These are phyloP conservation scores for Desmodesmus armatus DNA, from an alignment of 139 green algal species.

Conservation along the genomic window DNA sequence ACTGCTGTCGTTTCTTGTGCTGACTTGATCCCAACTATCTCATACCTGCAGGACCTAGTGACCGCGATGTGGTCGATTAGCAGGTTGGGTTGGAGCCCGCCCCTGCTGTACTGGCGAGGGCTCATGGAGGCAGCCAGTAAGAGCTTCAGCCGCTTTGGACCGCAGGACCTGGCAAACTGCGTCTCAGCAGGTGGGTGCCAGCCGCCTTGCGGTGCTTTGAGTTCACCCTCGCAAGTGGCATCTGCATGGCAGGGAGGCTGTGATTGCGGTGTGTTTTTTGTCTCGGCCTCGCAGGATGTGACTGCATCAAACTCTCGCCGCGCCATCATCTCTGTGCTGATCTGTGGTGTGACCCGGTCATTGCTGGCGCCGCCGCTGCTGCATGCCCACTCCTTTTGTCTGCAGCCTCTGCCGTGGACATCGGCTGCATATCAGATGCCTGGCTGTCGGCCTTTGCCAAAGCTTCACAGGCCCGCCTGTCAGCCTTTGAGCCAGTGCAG, in stretches of 20 bases:
- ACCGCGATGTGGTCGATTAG: conserved; percentile 38
- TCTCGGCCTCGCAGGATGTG: not conserved
- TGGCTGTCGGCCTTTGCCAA: conserved; percentile 14
- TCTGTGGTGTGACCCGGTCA: not conserved
- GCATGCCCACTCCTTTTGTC: not conserved
- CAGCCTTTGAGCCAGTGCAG: conserved; percentile 3
- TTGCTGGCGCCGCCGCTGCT: not conserved
- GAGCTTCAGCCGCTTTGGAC: conserved; percentile 1
- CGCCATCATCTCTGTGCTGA: not conserved
- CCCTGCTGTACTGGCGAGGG: conserved; percentile 35
- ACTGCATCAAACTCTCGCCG: not conserved
- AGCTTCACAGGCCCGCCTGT: conserved; percentile 11
- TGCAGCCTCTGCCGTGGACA: conserved; percentile 28
- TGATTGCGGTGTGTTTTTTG: not conserved
- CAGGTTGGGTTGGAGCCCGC: conserved; percentile 36
- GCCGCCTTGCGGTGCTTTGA: not conserved
- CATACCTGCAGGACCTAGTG: conserved; percentile 15
- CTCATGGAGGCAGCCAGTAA: conserved; percentile 20
- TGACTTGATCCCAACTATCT: not conserved
- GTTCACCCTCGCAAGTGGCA: not conserved
- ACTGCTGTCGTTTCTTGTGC: not conserved
- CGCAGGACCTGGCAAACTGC: conserved; percentile 32
- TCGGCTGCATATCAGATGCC: not conserved
- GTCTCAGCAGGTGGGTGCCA: conserved; percentile 30
- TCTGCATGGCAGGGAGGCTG: not conserved